Percentiles rank a stretch among this genome's conserved stretches.
phyloP scores from a whole-genome alignment of 176 grass and related monocot species.

The Oryza brachyantha region DNA sequence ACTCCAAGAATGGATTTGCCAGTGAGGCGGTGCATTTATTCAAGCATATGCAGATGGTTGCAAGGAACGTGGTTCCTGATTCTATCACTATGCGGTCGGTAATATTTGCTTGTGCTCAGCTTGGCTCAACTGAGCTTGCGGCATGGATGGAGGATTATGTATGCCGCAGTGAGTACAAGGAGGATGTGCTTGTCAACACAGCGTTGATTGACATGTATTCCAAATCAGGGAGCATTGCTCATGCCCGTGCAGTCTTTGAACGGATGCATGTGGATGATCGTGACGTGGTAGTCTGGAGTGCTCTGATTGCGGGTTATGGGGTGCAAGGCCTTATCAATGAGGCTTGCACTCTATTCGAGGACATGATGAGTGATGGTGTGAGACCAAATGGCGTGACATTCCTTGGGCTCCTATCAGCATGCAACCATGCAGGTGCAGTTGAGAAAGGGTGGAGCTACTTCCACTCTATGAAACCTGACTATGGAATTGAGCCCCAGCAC shows the following conservation, averaged over 20 bases:
- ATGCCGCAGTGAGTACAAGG: constrained; percentile 35
- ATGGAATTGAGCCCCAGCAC: constrained; percentile 55
- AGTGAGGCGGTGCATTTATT: constrained; percentile 59
- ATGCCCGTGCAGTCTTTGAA: constrained; percentile 43
- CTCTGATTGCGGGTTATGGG: constrained; percentile 58
- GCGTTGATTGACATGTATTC: constrained; percentile 67
- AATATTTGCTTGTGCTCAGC: constrained; percentile 61
- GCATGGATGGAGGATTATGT: constrained; percentile 60
- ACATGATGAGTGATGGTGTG: constrained; percentile 51
- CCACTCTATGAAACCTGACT: constrained; percentile 56
- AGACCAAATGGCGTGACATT: constrained; percentile 66
- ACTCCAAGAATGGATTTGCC: constrained; percentile 64
- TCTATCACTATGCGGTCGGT: constrained; percentile 55
- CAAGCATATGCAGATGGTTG: constrained; percentile 42
- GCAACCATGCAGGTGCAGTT: constrained; percentile 54
- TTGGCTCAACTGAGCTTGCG: constrained; percentile 43
- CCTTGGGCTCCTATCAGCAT: constrained; percentile 61
- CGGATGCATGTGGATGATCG: constrained; percentile 12
- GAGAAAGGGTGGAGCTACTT: constrained; percentile 74
- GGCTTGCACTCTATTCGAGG: constrained; percentile 48
- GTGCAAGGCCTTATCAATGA: constrained; percentile 52
- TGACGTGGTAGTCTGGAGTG: constrained; percentile 78
- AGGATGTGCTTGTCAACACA: constrained; percentile 65
- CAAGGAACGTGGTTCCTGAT: constrained; percentile 37
- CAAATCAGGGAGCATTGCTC: constrained; percentile 58